Percentiles rank a stretch among this genome's conserved stretches.
Conservation (phyloP, 306 rosid species). For the Citrullus colocynthis region DNA sequence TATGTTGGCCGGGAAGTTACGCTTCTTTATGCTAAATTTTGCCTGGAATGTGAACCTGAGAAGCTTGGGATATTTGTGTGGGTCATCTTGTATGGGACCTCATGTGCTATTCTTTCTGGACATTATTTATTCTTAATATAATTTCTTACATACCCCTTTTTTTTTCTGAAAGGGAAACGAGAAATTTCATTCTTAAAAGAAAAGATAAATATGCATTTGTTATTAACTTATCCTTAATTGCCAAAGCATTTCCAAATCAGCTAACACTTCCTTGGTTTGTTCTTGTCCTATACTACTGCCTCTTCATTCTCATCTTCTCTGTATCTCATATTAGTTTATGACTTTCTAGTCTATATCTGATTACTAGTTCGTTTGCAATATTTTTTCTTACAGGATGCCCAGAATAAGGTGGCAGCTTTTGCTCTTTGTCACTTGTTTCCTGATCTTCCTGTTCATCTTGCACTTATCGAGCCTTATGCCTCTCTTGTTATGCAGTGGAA, state of each 20-base stretch:
- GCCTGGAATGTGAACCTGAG: not conserved
- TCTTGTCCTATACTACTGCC: not conserved
- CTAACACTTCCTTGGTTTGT: not conserved
- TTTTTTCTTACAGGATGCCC: constrained; percentile 57
- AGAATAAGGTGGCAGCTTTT: constrained; percentile 88
- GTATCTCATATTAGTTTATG: not conserved
- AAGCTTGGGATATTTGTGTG: not conserved
- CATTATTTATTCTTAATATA: not conserved
- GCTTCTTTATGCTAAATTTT: not conserved
- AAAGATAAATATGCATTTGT: not conserved
- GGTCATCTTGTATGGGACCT: not conserved
- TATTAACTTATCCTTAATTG: not conserved
- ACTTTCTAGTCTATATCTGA: not conserved
- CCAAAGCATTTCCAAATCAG: not conserved
- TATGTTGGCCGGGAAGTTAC: not conserved
- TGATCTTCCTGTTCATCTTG: constrained; percentile 68
- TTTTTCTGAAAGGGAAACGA: too few relatives aligned
- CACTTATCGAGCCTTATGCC: constrained; percentile 64
- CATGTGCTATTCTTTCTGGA: not conserved
- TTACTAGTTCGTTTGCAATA: not conserved
- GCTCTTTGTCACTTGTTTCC: constrained; percentile 76
- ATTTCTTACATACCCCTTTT: not conserved
- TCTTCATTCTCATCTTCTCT: not conserved
- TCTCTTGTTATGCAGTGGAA: constrained; percentile 62
- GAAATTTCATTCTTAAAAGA: not conserved